Base-by-base conservation (phyloP, 2,329 filamentous ascomycete species). In the Alternaria postmessia region DNA sequence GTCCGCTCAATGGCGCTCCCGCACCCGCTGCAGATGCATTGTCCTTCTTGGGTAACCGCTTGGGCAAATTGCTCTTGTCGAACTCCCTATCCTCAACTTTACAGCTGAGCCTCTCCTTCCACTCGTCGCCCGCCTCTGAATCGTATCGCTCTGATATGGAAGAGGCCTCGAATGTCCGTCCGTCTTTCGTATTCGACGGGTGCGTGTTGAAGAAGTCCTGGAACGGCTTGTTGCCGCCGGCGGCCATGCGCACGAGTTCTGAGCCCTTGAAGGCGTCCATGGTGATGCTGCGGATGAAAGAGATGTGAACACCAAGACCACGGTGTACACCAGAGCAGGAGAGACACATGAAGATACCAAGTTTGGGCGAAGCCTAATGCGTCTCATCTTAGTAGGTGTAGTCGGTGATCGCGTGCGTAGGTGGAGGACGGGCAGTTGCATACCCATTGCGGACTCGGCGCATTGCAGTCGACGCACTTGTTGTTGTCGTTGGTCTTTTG, bases 301-400 rank as follows among this genome's bases (percentile, higher is more conserved):
- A 97, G 79, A 99, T 97, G 84, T 99, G 95, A 36, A 99, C 95
- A 63, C 95, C 95, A 30, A 99, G 88, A 3, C 93, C 93, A 65
- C 95, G 91, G 82, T 99, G 95, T 54, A 95, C 92, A 70, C 95
- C 95, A 34, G 94, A 94, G 83, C 95, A 99, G 65, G 91, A 92
- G 53, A 99, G 89, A 81, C 95, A 99, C 85, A 99, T 97, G 84
- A 99, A 99, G 79, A 97, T 92, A 76, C 94, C 94, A 78, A 99
- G 96, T 81, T 99, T 99, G 66, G 95, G 95, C 38, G 93, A 89
- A 34, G 88, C 88, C 87, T 89, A 67, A 26, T 61, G 38, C 12
- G 59, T n/a, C 41, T 41, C 42, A 54, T 52, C 55, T 75, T 57
- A 73, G 70, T 59, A 67, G 55, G 24, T 43, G 51, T 41, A 38